A percentile compares a stretch with the other conserved stretches of the same genome.
phyloP scores from a whole-genome alignment of 306 rosid species.

The Alnus rubra region DNA sequence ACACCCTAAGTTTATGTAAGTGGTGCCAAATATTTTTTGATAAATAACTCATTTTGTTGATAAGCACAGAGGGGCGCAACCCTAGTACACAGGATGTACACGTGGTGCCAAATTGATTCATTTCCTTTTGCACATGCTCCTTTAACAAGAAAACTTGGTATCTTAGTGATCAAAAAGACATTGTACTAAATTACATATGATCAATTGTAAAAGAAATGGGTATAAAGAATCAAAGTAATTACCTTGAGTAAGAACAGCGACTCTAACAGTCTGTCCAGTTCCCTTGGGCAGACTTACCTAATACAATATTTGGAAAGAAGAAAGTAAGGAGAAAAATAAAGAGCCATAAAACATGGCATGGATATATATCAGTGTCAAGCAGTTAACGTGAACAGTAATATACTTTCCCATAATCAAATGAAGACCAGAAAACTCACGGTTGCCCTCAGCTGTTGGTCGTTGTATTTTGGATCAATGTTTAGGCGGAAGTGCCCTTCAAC shows the following conservation, averaged over 20 bases:
- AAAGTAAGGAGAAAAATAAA: conserved; percentile 2
- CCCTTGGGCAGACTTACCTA: conserved; percentile 98
- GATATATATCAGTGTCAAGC: conserved; percentile 10
- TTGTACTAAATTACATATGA: not conserved
- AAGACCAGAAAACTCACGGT: conserved; percentile 64
- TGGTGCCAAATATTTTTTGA: not conserved
- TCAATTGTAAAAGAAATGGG: not conserved
- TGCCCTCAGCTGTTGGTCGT: conserved; percentile 96
- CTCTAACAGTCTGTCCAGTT: conserved; percentile 86
- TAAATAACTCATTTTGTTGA: too few species aligned
- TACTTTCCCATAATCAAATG: conserved; percentile 8
- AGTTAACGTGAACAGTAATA: conserved; percentile 1
- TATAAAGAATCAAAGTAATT: conserved; percentile 7
- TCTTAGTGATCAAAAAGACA: not conserved
- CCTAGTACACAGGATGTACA: too few species aligned
- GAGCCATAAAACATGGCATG: conserved; percentile 12
- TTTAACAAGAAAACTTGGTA: not conserved
- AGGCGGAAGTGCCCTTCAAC: conserved; percentile 99
- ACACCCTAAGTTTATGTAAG: not conserved
- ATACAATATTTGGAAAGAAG: conserved; percentile 16
- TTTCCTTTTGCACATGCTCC: not conserved
- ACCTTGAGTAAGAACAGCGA: conserved; percentile 99
- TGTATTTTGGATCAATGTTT: conserved; percentile 94
- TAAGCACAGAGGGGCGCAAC: too few species aligned
- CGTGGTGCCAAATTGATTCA: not conserved